Evolutionary conservation across 2,329 filamentous ascomycete species (phyloP).

Genomic region (Cladophialophora yegresii): DNA sequence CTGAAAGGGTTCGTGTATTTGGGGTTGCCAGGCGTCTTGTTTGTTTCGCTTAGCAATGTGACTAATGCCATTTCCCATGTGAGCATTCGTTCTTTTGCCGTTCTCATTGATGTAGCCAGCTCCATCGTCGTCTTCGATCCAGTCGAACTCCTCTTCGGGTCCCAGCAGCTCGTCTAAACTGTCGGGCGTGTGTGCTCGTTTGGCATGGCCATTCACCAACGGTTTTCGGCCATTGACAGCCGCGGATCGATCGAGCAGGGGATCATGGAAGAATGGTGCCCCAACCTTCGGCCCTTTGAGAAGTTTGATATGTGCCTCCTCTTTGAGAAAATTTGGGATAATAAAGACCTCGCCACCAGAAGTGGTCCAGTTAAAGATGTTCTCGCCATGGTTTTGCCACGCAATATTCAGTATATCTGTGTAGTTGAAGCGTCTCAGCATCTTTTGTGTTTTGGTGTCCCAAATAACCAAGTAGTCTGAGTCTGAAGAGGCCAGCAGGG

Average conservation of each 20-base stretch:
- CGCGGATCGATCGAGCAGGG: constrained; percentile 67
- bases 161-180: constrained; percentile 82
- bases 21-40: constrained; percentile 58
- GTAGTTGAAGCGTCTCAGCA: constrained; percentile 76
- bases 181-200: constrained; percentile 66
- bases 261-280: constrained; percentile 83
- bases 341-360: constrained; percentile 93
- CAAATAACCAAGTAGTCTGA: constrained; percentile 64
- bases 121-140: constrained; percentile 92
- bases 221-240: constrained; percentile 59
- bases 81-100: constrained; percentile 62
- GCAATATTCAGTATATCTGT: constrained; percentile 79
- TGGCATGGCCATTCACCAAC: constrained; percentile 55
- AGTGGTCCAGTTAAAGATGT: constrained; percentile 87
- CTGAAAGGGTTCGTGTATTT: constrained; percentile 83
- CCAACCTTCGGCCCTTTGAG: constrained; percentile 54
- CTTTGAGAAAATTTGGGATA: constrained; percentile 68
- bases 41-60: constrained; percentile 55
- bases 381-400: constrained; percentile 83
- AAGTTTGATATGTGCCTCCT: constrained; percentile 57
- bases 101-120: constrained; percentile 76
- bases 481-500: constrained; percentile 70
- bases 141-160: constrained; percentile 69
- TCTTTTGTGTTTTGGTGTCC: constrained; percentile 84
- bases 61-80: constrained; percentile 50